These are phyloP conservation scores for Ustilago esculenta DNA, from an alignment of 1,284 basidiomycete species.

Conservation along the genomic window DNA sequence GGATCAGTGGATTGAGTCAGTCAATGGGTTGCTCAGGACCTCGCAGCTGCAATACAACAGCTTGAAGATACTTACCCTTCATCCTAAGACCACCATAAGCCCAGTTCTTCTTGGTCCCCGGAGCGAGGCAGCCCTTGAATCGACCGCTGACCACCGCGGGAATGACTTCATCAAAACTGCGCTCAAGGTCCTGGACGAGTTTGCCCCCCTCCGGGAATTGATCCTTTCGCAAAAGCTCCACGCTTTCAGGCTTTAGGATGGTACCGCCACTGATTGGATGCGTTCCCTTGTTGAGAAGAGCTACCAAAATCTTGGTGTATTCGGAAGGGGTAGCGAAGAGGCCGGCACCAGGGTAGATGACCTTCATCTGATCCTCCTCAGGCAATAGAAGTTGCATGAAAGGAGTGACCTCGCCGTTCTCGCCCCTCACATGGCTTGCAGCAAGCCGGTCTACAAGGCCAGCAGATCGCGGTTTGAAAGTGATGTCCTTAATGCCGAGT, in stretches of 20 bases:
- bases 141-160: constrained; percentile 12
- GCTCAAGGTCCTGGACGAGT: constrained; percentile 10
- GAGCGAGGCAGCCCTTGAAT: constrained; percentile 14
- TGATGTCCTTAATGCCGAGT: constrained; percentile 51
- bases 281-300: constrained; percentile 52
- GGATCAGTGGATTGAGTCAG: too few species aligned
- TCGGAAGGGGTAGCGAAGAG: constrained; percentile 31
- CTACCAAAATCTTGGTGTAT: constrained; percentile 41
- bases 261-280: constrained; percentile 46
- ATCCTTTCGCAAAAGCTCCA: constrained; percentile 41
- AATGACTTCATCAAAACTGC: constrained; percentile 15
- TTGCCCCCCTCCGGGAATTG: constrained; percentile 32
- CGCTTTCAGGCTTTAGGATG: constrained; percentile 52
- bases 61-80: too few species aligned
- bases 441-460: constrained; percentile 22
- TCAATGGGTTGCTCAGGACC: too few species aligned
- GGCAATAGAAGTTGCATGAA: constrained; percentile 18
- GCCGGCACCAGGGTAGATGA: constrained; percentile 45
- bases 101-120: constrained; percentile 21
- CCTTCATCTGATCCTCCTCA: constrained; percentile 37
- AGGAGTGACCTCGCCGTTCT: constrained; percentile 11
- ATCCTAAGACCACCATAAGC: constrained; percentile 19
- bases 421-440: constrained; percentile 10
- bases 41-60: too few species aligned
- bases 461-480: constrained; percentile 25